Conservation (phyloP, 2,329 filamentous ascomycete genomes). For the Aspergillus hiratsukae region DNA sequence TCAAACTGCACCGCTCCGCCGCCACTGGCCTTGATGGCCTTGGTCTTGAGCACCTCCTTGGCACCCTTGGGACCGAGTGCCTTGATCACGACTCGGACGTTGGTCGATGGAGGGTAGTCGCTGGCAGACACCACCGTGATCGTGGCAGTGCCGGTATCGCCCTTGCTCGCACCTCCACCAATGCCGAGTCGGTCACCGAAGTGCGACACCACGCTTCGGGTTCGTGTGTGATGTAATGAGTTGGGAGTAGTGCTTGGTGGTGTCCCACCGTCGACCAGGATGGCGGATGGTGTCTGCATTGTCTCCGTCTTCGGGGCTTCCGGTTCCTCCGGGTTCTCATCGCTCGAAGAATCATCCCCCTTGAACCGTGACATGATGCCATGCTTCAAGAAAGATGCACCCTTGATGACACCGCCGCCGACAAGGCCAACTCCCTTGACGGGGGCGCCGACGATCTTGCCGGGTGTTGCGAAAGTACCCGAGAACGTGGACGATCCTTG, state of each 20-base stretch:
- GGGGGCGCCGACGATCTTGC: constrained; percentile 90
- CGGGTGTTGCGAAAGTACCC: constrained; percentile 80
- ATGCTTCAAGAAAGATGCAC: constrained; percentile 83
- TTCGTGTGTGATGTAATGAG: constrained; percentile 42
- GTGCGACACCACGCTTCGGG: constrained; percentile 47
- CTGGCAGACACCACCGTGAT: constrained; percentile 76
- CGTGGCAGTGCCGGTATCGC: constrained; percentile 68
- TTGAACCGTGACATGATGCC: constrained; percentile 61
- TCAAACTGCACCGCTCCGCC: constrained; percentile 68
- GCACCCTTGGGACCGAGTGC: constrained; percentile 61
- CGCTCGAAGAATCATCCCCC: constrained; percentile 39
- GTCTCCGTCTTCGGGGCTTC: constrained; percentile 12
- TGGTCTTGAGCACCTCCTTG: constrained; percentile 87
- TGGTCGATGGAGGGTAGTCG: constrained; percentile 70
- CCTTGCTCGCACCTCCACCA: constrained; percentile 42
- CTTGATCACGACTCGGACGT: constrained; percentile 72
- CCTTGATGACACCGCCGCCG: constrained; percentile 80
- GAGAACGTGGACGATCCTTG: constrained; percentile 92
- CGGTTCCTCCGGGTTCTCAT: constrained; percentile 20
- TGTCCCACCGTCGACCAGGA: constrained; percentile 26
- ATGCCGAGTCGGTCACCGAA: constrained; percentile 50
- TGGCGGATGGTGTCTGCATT: constrained; percentile 17
- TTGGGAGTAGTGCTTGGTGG: constrained; percentile 15
- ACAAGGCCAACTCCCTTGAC: constrained; percentile 84
- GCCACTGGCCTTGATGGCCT: constrained; percentile 69